Evolutionary conservation across 2,329 filamentous ascomycete genomes (phyloP).

Genomic region (Pezicula neosporulosa): DNA sequence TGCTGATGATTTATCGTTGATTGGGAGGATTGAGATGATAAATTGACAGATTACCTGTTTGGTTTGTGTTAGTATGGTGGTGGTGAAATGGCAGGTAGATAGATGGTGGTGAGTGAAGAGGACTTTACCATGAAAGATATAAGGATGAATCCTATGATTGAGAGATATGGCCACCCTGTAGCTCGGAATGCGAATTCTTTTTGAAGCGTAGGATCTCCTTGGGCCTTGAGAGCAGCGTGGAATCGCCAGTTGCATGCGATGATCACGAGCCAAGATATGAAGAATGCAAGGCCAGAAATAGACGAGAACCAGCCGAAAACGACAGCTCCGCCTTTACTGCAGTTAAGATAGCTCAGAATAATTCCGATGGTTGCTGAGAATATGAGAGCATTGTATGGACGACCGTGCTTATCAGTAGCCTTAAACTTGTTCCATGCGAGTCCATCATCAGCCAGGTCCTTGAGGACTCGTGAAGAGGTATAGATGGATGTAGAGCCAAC

Average conservation of each 20-base stretch:
- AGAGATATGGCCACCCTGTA: conserved; percentile 48
- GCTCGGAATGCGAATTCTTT: conserved; percentile 39
- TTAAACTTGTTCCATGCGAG: conserved; percentile 51
- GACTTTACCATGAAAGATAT: conserved; percentile 49
- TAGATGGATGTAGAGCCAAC: conserved; percentile 54
- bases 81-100: background rate
- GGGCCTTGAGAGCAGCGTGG: conserved; percentile 49
- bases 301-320: conserved; percentile 71
- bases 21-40: conserved; percentile 51
- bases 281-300: conserved; percentile 61
- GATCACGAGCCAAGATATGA: conserved; percentile 65
- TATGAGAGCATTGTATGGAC: conserved; percentile 45
- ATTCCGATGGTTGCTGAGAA: conserved; percentile 53
- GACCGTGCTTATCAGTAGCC: conserved; percentile 51
- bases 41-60: conserved; percentile 59
- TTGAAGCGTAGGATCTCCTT: conserved; percentile 29
- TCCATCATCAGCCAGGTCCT: conserved; percentile 52
- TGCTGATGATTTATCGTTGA: conserved; percentile 46
- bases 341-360: conserved; percentile 58
- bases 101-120: background rate
- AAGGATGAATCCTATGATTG: conserved; percentile 60
- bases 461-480: conserved; percentile 53
- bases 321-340: conserved; percentile 48
- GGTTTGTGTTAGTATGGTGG: background rate
- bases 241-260: conserved; percentile 58